Percentiles rank a stretch among this genome's conserved stretches.
phyloP scores from a whole-genome alignment of 768 basidiomycete species.

The Leccinum pellstonianum region DNA sequence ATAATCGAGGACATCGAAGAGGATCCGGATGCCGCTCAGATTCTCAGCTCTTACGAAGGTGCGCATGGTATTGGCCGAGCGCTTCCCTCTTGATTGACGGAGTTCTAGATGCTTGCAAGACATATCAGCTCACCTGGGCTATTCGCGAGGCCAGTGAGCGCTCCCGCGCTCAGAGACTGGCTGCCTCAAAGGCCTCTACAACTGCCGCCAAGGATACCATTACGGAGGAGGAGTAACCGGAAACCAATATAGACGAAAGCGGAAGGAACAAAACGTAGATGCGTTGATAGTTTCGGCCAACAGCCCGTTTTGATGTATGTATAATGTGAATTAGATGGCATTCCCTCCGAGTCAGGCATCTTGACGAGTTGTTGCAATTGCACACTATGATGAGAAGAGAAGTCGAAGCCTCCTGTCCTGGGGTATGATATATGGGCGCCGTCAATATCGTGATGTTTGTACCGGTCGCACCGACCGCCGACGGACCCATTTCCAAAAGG shows the following conservation, averaged over 20 bases:
- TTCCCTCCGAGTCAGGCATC: not conserved
- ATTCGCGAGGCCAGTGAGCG: slow-evolving; percentile 79
- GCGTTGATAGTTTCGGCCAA: slow-evolving; percentile 3
- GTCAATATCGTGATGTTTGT: not conserved
- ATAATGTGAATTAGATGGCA: not conserved
- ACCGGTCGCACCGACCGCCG: slow-evolving; percentile 18
- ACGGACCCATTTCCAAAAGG: slow-evolving; percentile 31
- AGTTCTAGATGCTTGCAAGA: slow-evolving; percentile 71
- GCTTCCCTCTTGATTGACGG: not conserved
- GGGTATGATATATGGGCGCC: slow-evolving; percentile 16
- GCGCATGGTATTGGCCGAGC: slow-evolving; percentile 1
- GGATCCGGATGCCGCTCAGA: slow-evolving; percentile 74
- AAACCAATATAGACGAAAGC: not conserved
- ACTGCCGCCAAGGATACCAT: slow-evolving; percentile 27
- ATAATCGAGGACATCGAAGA: slow-evolving; percentile 88
- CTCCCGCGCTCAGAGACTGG: slow-evolving; percentile 49
- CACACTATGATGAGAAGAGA: slow-evolving; percentile 16
- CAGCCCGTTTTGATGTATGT: not conserved
- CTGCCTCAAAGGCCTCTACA: slow-evolving; percentile 34
- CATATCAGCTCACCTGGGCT: slow-evolving; percentile 93
- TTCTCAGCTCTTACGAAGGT: slow-evolving; percentile 87
- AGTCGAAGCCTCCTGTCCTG: slow-evolving; percentile 43
- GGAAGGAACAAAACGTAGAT: not conserved
- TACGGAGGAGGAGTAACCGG: slow-evolving; percentile 26
- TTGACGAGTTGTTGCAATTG: not conserved